These are phyloP conservation scores for Termitomyces heimii DNA, from an alignment of 768 basidiomycete species.

Conservation along the genomic window DNA sequence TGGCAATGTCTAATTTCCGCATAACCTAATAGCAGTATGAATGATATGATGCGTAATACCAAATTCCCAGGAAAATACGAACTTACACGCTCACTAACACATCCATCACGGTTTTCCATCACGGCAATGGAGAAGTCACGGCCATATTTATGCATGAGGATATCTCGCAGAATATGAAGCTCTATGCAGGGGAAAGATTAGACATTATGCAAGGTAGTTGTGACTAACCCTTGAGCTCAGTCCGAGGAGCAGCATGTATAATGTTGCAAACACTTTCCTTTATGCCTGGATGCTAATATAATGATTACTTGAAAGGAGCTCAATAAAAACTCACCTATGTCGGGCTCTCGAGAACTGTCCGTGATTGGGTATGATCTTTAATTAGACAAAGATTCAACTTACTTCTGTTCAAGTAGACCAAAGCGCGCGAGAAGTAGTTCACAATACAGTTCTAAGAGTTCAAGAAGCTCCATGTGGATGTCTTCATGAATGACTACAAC, in stretches of 20 bases:
- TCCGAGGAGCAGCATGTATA: constrained; percentile 88
- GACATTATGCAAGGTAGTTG: neutral
- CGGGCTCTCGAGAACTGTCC: constrained; percentile 71
- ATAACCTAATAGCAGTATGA: constrained; percentile 44
- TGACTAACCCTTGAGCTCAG: constrained; percentile 74
- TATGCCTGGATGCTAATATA: constrained; percentile 22
- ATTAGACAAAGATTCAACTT: constrained; percentile 18
- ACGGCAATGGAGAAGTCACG: constrained; percentile 83
- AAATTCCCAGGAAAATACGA: neutral
- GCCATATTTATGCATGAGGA: constrained; percentile 95
- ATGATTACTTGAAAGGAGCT: neutral
- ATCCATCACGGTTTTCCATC: constrained; percentile 77
- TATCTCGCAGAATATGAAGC: constrained; percentile 84
- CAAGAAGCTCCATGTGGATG: constrained; percentile 80
- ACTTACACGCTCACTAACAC: constrained; percentile 81
- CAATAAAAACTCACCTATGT: constrained; percentile 48
- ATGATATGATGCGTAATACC: neutral
- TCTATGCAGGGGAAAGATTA: constrained; percentile 39
- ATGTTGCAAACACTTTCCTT: constrained; percentile 84
- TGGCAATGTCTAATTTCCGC: constrained; percentile 63
- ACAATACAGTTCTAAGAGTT: constrained; percentile 90
- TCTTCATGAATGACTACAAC: constrained; percentile 75
- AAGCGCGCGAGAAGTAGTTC: constrained; percentile 93
- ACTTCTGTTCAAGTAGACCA: constrained; percentile 87
- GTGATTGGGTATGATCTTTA: constrained; percentile 4